Base-by-base conservation (phyloP, 192 early-diverging fungal genomes). In the Backusella westeae region DNA sequence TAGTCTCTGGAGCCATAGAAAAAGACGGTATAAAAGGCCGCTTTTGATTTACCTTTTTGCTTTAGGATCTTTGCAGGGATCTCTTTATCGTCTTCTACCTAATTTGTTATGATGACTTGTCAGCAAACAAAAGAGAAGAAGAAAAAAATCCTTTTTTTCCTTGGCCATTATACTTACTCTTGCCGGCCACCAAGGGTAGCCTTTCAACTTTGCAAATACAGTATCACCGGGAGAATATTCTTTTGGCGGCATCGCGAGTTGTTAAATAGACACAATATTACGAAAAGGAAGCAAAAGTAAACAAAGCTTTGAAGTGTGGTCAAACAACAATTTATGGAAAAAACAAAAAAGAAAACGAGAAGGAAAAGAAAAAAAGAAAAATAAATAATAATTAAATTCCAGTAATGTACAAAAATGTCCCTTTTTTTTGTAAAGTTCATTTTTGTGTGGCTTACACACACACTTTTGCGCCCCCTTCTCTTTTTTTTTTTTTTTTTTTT, bases 151-250 rank as follows among this genome's bases (percentile, higher is more conserved):
- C 23, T 65, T 71, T 29, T 73, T 67, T 21, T 56, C 26, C 2
- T 77, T 38, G 6, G 6, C 6, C 17, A 12, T 59, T 1, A 3
- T 32, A 77, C 84, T 87, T 85, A 88, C 89, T 74, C 84, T 80
- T 63, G 89, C 89, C 4, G 89, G 89, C 87, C 89, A 89, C 89
- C 89, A 89, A 36, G 87, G 87, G 66, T 84, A 88, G 3, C 89
- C 89, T 66, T 87, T 87, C 44, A 89, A 77, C 67, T 90, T 89
- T 67, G 87, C 88, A 79, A 88, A 89, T 46, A 90, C 87, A 26
- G 79, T 80, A 10, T 83, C 82, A 65, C 89, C 89, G 63, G 85
- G 82, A 9, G 83, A 69, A 75, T 88, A 86, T 32, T 82, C 69
- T 44, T 69, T 67, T 32, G n/a, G 26, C 10, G 68, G 67, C 42